A percentile compares a stretch with the other conserved stretches of the same genome.
Conservation (phyloP, 805 yeast species). For the Saccharomyces jurei region DNA sequence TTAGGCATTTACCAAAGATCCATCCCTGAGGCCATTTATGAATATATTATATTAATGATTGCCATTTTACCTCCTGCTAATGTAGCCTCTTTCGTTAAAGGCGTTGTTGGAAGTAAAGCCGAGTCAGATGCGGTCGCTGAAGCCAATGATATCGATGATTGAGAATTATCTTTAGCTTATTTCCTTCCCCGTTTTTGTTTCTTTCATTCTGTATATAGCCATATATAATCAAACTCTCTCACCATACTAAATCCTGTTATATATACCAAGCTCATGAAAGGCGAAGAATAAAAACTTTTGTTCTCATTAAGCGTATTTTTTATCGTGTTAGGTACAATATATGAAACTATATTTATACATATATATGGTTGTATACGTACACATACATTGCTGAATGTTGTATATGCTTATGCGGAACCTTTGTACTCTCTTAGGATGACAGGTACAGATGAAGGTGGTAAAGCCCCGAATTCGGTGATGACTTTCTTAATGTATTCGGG, state of each 20-base stretch:
- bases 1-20: constrained; percentile 84
- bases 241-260: not conserved
- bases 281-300: not conserved
- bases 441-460: constrained; percentile 98
- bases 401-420: constrained; percentile 26
- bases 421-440: constrained; percentile 92
- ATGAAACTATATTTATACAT: not conserved
- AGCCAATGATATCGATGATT: constrained; percentile 26
- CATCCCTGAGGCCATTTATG: constrained; percentile 75
- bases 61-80: constrained; percentile 84
- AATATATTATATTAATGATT: constrained; percentile 77
- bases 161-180: not conserved
- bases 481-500: constrained; percentile 89
- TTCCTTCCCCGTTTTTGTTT: not conserved
- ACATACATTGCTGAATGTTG: not conserved
- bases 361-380: not conserved
- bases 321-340: not conserved
- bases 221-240: not conserved
- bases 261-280: not conserved
- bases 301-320: not conserved
- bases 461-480: constrained; percentile 89
- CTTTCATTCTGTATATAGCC: constrained; percentile 7
- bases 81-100: constrained; percentile 56
- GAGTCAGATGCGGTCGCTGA: constrained; percentile 19
- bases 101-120: not conserved